These are phyloP conservation scores for Hypoxylon fragiforme DNA, from an alignment of 495 filamentous ascomycete genomes.

Conservation along the genomic window DNA sequence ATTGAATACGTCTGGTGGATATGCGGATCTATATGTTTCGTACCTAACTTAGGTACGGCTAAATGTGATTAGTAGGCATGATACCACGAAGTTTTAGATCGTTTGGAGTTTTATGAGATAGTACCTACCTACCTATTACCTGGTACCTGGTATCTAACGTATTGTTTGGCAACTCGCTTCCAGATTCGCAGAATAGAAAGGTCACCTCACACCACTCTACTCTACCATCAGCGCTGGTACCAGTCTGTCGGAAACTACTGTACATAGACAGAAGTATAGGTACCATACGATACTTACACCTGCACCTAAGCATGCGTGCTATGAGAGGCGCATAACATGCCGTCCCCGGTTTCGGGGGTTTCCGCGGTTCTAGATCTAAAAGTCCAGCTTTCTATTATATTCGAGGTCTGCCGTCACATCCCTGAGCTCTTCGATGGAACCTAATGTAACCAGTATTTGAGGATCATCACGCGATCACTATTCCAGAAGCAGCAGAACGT, in stretches of 20 bases:
- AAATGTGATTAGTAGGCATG: no score
- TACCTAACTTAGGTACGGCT: no score
- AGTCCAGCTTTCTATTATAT: constrained; percentile 13
- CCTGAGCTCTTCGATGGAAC: constrained; percentile 14
- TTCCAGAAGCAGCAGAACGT: not conserved
- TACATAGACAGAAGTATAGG: constrained; percentile 11
- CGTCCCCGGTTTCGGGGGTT: constrained; percentile 25
- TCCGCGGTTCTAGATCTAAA: constrained; percentile 21
- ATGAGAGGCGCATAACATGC: no score
- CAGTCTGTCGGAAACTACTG: constrained; percentile 22
- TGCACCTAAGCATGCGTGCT: no score
- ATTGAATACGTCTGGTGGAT: no score
- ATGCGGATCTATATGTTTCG: no score
- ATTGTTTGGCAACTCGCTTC: not conserved
- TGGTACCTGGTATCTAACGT: not conserved
- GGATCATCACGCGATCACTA: constrained; percentile 26
- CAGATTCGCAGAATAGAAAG: constrained; percentile 3
- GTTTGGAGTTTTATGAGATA: no score
- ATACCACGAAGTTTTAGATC: no score
- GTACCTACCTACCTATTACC: no score
- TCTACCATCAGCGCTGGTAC: constrained; percentile 3
- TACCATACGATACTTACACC: constrained; percentile 22
- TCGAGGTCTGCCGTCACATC: constrained; percentile 8
- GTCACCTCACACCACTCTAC: not conserved
- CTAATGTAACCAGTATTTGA: constrained; percentile 11